These are phyloP conservation scores for Colletotrichum trifolii DNA, from an alignment of 2,329 filamentous ascomycete species.

Conservation along the genomic window DNA sequence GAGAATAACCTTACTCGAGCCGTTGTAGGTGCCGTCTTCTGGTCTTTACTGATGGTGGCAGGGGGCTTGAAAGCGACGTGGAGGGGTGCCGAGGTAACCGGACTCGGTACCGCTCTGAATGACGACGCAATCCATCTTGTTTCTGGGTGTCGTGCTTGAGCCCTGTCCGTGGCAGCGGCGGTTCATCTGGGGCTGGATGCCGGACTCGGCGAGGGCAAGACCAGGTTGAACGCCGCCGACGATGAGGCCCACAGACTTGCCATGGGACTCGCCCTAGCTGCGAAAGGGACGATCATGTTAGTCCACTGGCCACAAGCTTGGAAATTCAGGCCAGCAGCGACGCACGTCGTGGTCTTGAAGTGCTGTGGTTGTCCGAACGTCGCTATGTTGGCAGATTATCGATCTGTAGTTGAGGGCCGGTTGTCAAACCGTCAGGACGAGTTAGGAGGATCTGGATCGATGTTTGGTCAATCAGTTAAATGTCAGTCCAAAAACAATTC, in stretches of 20 bases:
- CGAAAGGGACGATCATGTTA: constrained; percentile 19
- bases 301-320: constrained; percentile 23
- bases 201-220: constrained; percentile 83
- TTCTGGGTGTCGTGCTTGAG: constrained; percentile 88
- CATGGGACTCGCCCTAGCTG: constrained; percentile 77
- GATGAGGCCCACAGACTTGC: constrained; percentile 92
- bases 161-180: constrained; percentile 90
- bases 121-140: constrained; percentile 91
- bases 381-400: constrained; percentile 70
- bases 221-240: constrained; percentile 92
- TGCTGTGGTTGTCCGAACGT: constrained; percentile 77
- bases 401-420: constrained; percentile 2
- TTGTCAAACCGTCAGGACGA: neutral
- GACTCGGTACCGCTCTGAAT: constrained; percentile 95
- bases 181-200: constrained; percentile 96
- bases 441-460: constrained; percentile 26
- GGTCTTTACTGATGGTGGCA: constrained; percentile 90
- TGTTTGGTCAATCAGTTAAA: constrained; percentile 33
- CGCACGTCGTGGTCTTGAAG: constrained; percentile 86
- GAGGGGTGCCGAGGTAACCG: constrained; percentile 95
- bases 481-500: constrained; percentile 6
- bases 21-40: constrained; percentile 86
- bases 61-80: constrained; percentile 94
- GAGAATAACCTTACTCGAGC: constrained; percentile 75
- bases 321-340: constrained; percentile 37